phyloP scores from a whole-genome alignment of 306 rosid species.

The Corylus heterophylla region DNA sequence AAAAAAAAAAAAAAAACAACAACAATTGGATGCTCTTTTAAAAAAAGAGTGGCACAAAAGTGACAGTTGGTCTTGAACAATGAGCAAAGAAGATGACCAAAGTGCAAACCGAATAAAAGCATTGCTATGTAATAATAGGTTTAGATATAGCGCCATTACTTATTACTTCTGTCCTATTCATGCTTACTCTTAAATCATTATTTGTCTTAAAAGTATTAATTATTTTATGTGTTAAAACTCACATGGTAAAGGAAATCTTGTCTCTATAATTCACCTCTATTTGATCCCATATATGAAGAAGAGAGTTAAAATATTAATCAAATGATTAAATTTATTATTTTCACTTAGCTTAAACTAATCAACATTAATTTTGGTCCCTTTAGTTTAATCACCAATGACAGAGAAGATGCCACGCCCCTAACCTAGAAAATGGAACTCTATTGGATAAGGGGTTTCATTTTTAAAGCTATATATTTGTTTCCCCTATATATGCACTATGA shows the following conservation, averaged over 20 bases:
- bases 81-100: constrained; percentile 19
- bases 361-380: constrained; percentile 2
- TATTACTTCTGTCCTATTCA: constrained; percentile 29
- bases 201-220: too few relatives aligned
- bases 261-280: too few relatives aligned
- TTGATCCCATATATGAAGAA: too few relatives aligned
- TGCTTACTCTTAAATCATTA: not conserved
- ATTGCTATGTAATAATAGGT: not conserved
- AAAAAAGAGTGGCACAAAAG: not conserved
- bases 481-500: constrained; percentile 10
- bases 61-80: constrained; percentile 24
- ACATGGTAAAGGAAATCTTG: too few relatives aligned
- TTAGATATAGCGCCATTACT: not conserved
- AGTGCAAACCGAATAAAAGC: constrained; percentile 27
- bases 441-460: constrained; percentile 26
- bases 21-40: not conserved
- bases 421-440: constrained; percentile 24
- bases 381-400: constrained; percentile 24
- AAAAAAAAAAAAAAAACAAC: not conserved
- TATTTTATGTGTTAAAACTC: too few relatives aligned
- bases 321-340: too few relatives aligned
- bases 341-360: not conserved
- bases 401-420: constrained; percentile 32
- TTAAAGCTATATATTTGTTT: constrained; percentile 4
- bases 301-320: too few relatives aligned